phyloP scores from a whole-genome alignment of 2,329 filamentous ascomycete species.

The Xylogone sp. region DNA sequence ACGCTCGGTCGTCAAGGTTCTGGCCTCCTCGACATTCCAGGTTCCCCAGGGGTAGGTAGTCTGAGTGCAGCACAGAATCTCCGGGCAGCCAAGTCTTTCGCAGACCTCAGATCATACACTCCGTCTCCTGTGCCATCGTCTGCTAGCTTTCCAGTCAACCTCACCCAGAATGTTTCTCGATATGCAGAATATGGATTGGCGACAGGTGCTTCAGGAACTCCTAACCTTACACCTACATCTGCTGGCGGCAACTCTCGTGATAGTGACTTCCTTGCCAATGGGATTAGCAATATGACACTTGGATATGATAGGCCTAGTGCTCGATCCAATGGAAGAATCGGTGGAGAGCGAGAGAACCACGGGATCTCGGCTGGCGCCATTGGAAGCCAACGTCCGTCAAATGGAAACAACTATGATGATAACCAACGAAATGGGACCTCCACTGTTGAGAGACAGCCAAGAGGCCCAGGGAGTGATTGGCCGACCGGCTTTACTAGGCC shows the following conservation, averaged over 20 bases:
- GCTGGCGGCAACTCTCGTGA: slow-evolving; percentile 52
- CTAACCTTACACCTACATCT: slow-evolving; percentile 72
- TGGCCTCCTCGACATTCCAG: slow-evolving; percentile 80
- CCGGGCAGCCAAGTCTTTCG: slow-evolving; percentile 92
- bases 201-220: slow-evolving; percentile 59
- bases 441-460: slow-evolving; percentile 55
- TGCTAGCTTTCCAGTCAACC: slow-evolving; percentile 74
- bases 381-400: slow-evolving; percentile 58
- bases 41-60: slow-evolving; percentile 62
- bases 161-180: slow-evolving; percentile 59
- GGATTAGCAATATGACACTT: slow-evolving; percentile 57
- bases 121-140: slow-evolving; percentile 89
- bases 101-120: slow-evolving; percentile 90
- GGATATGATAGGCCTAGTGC: slow-evolving; percentile 29
- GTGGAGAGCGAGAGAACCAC: slow-evolving; percentile 42
- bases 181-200: slow-evolving; percentile 51
- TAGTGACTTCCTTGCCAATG: slow-evolving; percentile 35
- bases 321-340: slow-evolving; percentile 39
- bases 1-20: slow-evolving; percentile 77
- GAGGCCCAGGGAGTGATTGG: slow-evolving; percentile 54
- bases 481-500: slow-evolving; percentile 54
- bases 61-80: slow-evolving; percentile 73
- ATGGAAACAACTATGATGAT: slow-evolving; percentile 24
- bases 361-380: slow-evolving; percentile 51
- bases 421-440: slow-evolving; percentile 21